phyloP scores from a whole-genome alignment of 768 basidiomycete species.

The Russula olivacea region DNA sequence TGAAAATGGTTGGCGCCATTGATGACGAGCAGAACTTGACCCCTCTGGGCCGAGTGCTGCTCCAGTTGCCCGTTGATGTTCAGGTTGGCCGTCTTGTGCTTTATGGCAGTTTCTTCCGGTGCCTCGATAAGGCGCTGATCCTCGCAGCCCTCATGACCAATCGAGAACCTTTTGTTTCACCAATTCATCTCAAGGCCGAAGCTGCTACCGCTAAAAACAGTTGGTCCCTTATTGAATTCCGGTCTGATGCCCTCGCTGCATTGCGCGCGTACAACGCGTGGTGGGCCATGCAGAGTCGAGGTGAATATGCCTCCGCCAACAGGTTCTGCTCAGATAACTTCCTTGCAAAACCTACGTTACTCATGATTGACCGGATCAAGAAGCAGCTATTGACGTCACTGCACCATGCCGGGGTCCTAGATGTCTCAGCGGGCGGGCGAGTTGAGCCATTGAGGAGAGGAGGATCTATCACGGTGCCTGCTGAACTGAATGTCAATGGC shows the following conservation, averaged over 20 bases:
- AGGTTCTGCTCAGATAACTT: constrained; percentile 82
- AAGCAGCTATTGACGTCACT: constrained; percentile 69
- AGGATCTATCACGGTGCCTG: constrained; percentile 46
- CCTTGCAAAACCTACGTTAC: constrained; percentile 76
- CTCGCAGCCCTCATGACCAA: constrained; percentile 88
- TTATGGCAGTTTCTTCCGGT: constrained; percentile 89
- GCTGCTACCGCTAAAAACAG: constrained; percentile 67
- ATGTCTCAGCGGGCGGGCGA: constrained; percentile 66
- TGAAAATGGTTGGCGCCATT: constrained; percentile 84
- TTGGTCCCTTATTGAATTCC: constrained; percentile 75
- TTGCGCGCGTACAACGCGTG: constrained; percentile 79
- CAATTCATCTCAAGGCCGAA: constrained; percentile 66
- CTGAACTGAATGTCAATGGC: constrained; percentile 64
- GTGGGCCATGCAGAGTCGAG: constrained; percentile 62
- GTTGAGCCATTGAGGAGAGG: constrained; percentile 32
- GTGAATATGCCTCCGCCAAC: constrained; percentile 61
- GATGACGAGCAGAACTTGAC: constrained; percentile 72
- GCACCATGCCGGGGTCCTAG: constrained; percentile 74
- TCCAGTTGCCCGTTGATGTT: constrained; percentile 85
- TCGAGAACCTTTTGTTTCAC: constrained; percentile 86
- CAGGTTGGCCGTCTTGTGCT: constrained; percentile 86
- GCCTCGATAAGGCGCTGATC: constrained; percentile 80
- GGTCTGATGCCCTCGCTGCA: constrained; percentile 77
- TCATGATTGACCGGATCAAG: constrained; percentile 77
- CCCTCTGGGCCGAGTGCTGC: constrained; percentile 79